Evolutionary conservation across 495 filamentous ascomycete genomes (phyloP).

Genomic region (Neurospora sp.): DNA sequence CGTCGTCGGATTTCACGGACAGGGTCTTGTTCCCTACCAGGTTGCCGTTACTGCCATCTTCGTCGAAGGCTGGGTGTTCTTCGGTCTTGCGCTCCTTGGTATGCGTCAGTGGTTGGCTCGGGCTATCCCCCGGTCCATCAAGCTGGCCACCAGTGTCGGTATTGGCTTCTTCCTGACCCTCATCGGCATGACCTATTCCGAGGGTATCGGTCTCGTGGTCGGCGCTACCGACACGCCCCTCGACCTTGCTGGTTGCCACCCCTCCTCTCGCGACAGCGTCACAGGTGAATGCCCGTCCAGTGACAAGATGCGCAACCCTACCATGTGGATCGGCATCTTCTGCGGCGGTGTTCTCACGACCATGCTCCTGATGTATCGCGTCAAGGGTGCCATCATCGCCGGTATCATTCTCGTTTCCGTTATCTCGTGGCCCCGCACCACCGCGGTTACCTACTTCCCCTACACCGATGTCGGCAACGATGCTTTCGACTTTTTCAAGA

Average conservation of each 20-base stretch:
- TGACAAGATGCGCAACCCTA: conserved; percentile 64
- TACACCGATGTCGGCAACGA: conserved; percentile 53
- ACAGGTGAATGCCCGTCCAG: conserved; percentile 40
- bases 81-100: conserved; percentile 56
- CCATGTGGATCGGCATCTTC: conserved; percentile 79
- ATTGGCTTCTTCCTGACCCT: conserved; percentile 74
- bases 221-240: conserved; percentile 50
- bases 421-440: conserved; percentile 71
- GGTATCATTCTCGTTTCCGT: conserved; percentile 75
- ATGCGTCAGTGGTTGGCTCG: conserved; percentile 77
- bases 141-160: conserved; percentile 72
- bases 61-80: conserved; percentile 70
- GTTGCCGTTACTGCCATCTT: conserved; percentile 74
- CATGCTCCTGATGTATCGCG: conserved; percentile 68
- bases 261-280: conserved; percentile 14
- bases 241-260: conserved; percentile 56
- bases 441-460: conserved; percentile 68
- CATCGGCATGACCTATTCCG: conserved; percentile 69
- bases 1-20: conserved; percentile 65
- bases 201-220: conserved; percentile 65
- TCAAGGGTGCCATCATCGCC: conserved; percentile 72
- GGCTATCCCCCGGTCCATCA: conserved; percentile 66
- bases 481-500: conserved; percentile 72
- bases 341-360: conserved; percentile 68
- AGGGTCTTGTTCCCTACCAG: conserved; percentile 54